Conservation (phyloP, 2,329 filamentous ascomycete genomes). For the Penicillium sp. region DNA sequence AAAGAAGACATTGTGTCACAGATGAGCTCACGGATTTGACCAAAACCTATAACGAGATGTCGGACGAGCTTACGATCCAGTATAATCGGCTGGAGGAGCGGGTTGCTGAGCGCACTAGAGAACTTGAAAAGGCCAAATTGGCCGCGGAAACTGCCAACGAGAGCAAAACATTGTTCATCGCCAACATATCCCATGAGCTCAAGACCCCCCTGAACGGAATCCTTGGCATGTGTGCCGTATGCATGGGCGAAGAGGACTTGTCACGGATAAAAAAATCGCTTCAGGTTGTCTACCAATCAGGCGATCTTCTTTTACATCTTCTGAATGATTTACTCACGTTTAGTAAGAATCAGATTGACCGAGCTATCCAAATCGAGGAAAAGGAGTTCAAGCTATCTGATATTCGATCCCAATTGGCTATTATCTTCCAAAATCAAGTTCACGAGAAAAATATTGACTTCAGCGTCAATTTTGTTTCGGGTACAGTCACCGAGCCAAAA, state of each 20-base stretch:
- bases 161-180: slow-evolving; percentile 93
- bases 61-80: slow-evolving; percentile 81
- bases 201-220: slow-evolving; percentile 93
- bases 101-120: slow-evolving; percentile 75
- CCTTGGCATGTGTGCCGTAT: slow-evolving; percentile 85
- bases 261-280: slow-evolving; percentile 76
- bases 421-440: slow-evolving; percentile 88
- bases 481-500: slow-evolving; percentile 36
- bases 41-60: slow-evolving; percentile 88
- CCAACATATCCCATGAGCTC: slow-evolving; percentile 79
- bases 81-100: slow-evolving; percentile 82
- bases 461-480: slow-evolving; percentile 66
- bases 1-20: slow-evolving; percentile 70
- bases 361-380: slow-evolving; percentile 77
- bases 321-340: slow-evolving; percentile 89
- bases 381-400: slow-evolving; percentile 84
- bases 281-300: slow-evolving; percentile 85
- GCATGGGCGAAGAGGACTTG: slow-evolving; percentile 86
- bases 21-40: slow-evolving; percentile 85
- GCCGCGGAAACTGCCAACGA: slow-evolving; percentile 93
- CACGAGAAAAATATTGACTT: slow-evolving; percentile 75
- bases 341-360: slow-evolving; percentile 91
- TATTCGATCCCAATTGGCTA: slow-evolving; percentile 74
- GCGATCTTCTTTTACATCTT: slow-evolving; percentile 78
- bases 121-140: slow-evolving; percentile 86